Percentiles rank a stretch among this genome's conserved stretches.
phyloP scores from a whole-genome alignment of 306 rosid genomes.

The Alnus glutinosa region DNA sequence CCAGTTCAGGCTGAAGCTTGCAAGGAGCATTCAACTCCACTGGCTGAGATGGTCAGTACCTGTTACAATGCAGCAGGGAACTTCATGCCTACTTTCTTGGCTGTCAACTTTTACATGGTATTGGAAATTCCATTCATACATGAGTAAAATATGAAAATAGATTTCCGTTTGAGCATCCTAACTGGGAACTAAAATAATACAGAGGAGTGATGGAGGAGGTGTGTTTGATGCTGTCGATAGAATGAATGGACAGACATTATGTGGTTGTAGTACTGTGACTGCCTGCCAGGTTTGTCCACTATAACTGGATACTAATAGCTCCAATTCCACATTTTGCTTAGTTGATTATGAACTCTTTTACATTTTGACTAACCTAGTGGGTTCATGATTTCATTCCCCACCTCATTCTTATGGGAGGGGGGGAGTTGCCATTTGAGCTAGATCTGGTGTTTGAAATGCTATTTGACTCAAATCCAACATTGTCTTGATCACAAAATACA shows the following conservation, averaged over 20 bases:
- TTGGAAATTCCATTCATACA: background rate
- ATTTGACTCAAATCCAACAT: background rate
- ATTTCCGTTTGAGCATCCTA: constrained; percentile 27
- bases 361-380: background rate
- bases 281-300: constrained; percentile 80
- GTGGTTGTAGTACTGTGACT: constrained; percentile 74
- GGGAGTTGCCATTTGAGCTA: background rate
- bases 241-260: constrained; percentile 72
- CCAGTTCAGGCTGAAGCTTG: constrained; percentile 94
- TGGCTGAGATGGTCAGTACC: constrained; percentile 76
- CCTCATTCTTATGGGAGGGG: background rate
- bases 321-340: constrained; percentile 13
- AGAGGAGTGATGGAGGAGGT: constrained; percentile 98
- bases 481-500: background rate
- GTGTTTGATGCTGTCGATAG: constrained; percentile 77
- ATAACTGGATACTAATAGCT: background rate
- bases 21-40: constrained; percentile 94
- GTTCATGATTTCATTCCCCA: background rate
- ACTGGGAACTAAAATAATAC: constrained; percentile 40
- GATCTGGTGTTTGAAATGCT: background rate
- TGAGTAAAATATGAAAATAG: background rate
- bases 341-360: constrained; percentile 22
- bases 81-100: constrained; percentile 77
- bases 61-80: constrained; percentile 93
- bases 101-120: constrained; percentile 98